Percentiles rank a stretch among this genome's conserved stretches.
These are phyloP conservation scores for Mycena polygramma DNA, from an alignment of 768 basidiomycete species.

Conservation along the genomic window DNA sequence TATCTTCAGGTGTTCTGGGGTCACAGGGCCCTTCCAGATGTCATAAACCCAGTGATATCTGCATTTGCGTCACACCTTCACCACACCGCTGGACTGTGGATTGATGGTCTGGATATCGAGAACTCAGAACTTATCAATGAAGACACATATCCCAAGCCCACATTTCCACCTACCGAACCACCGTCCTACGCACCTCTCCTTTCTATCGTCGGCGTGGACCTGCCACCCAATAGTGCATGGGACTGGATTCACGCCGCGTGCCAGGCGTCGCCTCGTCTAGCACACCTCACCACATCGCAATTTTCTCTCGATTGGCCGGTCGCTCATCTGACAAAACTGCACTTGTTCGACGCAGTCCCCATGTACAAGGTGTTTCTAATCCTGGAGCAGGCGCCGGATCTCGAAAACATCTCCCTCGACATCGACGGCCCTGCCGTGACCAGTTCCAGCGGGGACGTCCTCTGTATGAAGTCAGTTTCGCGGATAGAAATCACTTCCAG, in stretches of 20 bases:
- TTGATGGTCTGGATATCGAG: constrained; percentile 29
- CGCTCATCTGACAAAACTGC: constrained; percentile 12
- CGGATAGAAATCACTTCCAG: constrained; percentile 14
- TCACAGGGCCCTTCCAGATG: not conserved
- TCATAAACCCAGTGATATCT: constrained; percentile 14
- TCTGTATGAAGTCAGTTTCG: constrained; percentile 14
- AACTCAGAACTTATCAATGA: constrained; percentile 3
- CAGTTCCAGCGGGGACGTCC: constrained; percentile 5
- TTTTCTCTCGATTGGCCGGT: constrained; percentile 25
- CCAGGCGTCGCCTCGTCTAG: constrained; percentile 20
- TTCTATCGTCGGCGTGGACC: constrained; percentile 11
- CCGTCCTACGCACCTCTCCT: constrained; percentile 19
- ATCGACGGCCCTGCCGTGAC: constrained; percentile 19
- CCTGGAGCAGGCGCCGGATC: constrained; percentile 17
- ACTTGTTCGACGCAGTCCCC: constrained; percentile 18
- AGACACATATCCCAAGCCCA: constrained; percentile 4
- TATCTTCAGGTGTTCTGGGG: constrained; percentile 29
- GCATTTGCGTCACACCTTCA: constrained; percentile 19
- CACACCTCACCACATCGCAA: constrained; percentile 8
- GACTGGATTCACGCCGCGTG: constrained; percentile 27
- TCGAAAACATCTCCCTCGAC: constrained; percentile 20
- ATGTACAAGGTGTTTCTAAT: constrained; percentile 21
- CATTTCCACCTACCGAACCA: constrained; percentile 11
- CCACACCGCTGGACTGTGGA: constrained; percentile 18
- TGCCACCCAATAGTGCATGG: constrained; percentile 22